Evolutionary conservation across 2,329 filamentous ascomycete species (phyloP), one percentile per base, ranked within the genome.

Genomic region (Trichophyton schoenleinii): DNA sequence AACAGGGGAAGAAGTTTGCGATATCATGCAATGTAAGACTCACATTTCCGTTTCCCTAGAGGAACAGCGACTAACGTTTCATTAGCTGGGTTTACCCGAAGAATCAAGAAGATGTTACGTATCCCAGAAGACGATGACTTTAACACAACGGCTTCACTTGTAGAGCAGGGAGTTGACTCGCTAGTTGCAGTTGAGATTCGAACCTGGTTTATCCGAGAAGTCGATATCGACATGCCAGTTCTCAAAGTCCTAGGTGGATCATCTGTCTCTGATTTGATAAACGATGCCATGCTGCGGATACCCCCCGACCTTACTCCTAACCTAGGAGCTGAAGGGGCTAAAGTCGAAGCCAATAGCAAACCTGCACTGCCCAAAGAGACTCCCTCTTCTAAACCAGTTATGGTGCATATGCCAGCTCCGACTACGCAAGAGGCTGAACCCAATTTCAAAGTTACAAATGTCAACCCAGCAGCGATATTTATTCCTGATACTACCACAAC

Each of bases 51-150:
- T 66, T 41, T 57, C 31, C 1, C 25, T 1, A 57, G 18, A 18
- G 2, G n/a, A 31, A 55, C 9, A 57, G 25, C 18, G 3, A 22
- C 44, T 41, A 8, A 57, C 15, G 13, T 31, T n/a, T 57, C 22
- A n/a, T 31, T 57, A 63, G 57, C 52, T 61, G 25, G 61, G 52
- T 58, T 52, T 57, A 7, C 28, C 22, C 42, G 60, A 57, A 28
- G 53, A 18, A 57, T 57, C 18, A 57, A 57, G 28, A 57, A 57
- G 68, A 70, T 13, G 60, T 71, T 11, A 66, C 71, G 70, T 71
- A 55, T 71, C 71, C 46, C 64, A 66, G 15, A 69, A 64, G 1
- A 71, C 69, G 70, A 64, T 71, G 13, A 63, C 66, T 6, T 68
- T 53, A 60, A 61, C 11, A 61, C 61, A 22, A 20, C 57, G 15